Evolutionary conservation across 1,284 basidiomycete species (phyloP), one percentile per base, ranked within the genome.

Genomic region (Ceratobasidium sp.): DNA sequence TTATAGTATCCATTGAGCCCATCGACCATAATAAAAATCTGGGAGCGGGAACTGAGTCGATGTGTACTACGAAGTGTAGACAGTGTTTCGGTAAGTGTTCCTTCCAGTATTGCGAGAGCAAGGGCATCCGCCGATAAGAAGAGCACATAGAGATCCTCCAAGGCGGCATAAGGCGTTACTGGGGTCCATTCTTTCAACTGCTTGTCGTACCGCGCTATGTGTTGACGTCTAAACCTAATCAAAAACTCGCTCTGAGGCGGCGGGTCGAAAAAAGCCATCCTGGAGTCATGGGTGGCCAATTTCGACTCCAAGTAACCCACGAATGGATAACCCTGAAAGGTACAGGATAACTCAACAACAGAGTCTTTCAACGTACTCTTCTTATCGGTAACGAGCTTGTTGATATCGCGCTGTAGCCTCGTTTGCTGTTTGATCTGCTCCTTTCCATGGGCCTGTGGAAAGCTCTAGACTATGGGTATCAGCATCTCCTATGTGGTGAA

Each of bases 351-450:
- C 56, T 71, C 68, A 19, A 71, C 57, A 2, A 68, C 69, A 41
- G 69, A 66, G 42, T 69, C 39, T 21, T 57, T 66, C 36, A 71
- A 42, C 3, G 70, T 71, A n/a, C 50, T 56, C 33, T 59, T 70
- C 42, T 58, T 69, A 33, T 57, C 56, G 21, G 49, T 71, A 14
- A 71, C 68, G 30, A 71, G 70, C 30, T 69, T 70, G 62, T 71
- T 71, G 39, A 69, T 29, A 4, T 52, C 56, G 23, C 50, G 36
- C 11, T 69, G 58, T 9, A 47, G 30, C 50, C 62, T 56, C 59
- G 52, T 39, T 44, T 53, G 29, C 11, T 29, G 54, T 60, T 70
- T 60, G 49, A 36, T 7, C 33, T 25, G 46, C 16, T 19, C 58
- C 30, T 52, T 69, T 60, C 39, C 16, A 41, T 3, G 42, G 42